These are phyloP conservation scores for Smallanthus sonchifolius DNA, from an alignment of 129 eudicot species.

Conservation along the genomic window DNA sequence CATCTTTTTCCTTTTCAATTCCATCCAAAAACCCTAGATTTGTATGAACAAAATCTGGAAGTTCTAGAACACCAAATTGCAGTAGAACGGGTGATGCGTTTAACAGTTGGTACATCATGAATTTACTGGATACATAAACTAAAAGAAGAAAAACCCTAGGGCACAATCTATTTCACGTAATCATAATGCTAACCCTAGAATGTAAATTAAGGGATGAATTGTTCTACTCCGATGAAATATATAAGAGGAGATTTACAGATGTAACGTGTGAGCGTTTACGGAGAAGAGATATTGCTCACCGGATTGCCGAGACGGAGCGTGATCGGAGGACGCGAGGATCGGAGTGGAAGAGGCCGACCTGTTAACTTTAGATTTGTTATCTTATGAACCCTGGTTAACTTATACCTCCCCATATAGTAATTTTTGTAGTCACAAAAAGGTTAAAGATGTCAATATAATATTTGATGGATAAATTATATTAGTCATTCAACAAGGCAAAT, in stretches of 20 bases:
- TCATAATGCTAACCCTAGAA: conserved; percentile 24
- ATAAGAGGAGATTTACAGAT: not conserved
- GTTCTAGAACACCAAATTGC: too few relatives aligned
- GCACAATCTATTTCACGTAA: not conserved
- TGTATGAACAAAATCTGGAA: too few relatives aligned
- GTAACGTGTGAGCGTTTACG: not conserved
- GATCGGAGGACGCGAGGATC: conserved; percentile 19
- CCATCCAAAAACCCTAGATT: not conserved
- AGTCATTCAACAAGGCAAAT: too few relatives aligned
- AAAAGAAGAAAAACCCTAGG: not conserved
- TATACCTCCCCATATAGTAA: too few relatives aligned
- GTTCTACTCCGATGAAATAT: not conserved
- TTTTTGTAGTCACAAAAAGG: too few relatives aligned
- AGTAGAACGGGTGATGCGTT: not conserved
- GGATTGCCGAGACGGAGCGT: not conserved
- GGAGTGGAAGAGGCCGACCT: not conserved
- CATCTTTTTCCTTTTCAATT: too few relatives aligned
- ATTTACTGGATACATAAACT: too few relatives aligned
- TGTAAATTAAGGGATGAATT: not conserved
- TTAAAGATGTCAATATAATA: too few relatives aligned
- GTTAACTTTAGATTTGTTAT: not conserved
- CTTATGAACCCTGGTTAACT: conserved; percentile 10
- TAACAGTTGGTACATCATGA: too few relatives aligned
- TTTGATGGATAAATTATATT: too few relatives aligned
- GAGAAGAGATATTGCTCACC: conserved; percentile 13